Evolutionary conservation across 257 asterid species (phyloP).

Genomic region (Schizonepeta tenuifolia): DNA sequence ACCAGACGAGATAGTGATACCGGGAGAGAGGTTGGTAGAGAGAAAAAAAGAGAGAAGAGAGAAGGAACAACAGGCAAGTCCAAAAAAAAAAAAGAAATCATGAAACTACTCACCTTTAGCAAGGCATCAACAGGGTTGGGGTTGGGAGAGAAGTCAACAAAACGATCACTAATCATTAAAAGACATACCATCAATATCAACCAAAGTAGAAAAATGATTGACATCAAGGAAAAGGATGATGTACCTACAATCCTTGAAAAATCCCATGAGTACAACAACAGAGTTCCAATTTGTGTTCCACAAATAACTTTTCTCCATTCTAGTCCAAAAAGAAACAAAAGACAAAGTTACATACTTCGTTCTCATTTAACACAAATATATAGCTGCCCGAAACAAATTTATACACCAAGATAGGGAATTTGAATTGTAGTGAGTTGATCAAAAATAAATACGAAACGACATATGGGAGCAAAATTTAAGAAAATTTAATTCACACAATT

Average conservation of each 20-base stretch:
- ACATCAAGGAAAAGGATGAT: slow-evolving; percentile 7
- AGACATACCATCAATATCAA: too few relatives aligned
- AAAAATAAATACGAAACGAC: neutral
- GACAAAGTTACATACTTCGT: slow-evolving; percentile 2
- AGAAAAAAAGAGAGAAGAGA: too few relatives aligned
- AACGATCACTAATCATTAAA: slow-evolving; percentile 71
- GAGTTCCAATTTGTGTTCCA: slow-evolving; percentile 76
- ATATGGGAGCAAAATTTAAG: neutral
- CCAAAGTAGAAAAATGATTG: too few relatives aligned
- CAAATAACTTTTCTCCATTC: slow-evolving; percentile 94
- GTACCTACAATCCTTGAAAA: slow-evolving; percentile 96
- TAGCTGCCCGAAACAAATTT: neutral
- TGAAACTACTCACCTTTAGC: slow-evolving; percentile 64
- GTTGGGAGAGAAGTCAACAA: slow-evolving; percentile 79
- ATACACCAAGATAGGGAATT: neutral
- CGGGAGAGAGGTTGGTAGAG: too few relatives aligned
- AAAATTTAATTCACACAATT: neutral
- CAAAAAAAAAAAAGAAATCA: neutral
- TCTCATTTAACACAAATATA: neutral
- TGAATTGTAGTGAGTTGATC: slow-evolving; percentile 13
- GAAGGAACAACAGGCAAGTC: too few relatives aligned
- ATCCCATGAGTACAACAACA: slow-evolving; percentile 93
- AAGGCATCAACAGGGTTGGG: slow-evolving; percentile 78
- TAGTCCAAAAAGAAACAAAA: slow-evolving; percentile 29
- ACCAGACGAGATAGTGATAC: too few relatives aligned